Evolutionary conservation across 352 stramenopile species (phyloP).

Genomic region (Pythium dissotocum): DNA sequence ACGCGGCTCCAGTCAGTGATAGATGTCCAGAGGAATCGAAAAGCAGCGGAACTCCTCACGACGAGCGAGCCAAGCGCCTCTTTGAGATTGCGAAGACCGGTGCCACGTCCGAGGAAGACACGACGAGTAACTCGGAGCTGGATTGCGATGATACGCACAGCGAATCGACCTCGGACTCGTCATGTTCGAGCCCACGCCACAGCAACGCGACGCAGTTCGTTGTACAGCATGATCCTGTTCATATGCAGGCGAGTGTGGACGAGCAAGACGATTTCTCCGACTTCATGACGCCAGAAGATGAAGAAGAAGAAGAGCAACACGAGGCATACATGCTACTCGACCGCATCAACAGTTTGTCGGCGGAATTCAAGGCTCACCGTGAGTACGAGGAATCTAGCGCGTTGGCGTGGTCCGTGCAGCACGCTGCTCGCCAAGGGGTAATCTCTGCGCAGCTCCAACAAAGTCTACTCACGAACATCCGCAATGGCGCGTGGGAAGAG

Average conservation of each 20-base stretch:
- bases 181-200: slow-evolving; percentile 65
- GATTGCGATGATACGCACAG: slow-evolving; percentile 78
- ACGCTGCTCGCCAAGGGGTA: slow-evolving; percentile 60
- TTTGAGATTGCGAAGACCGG: slow-evolving; percentile 4
- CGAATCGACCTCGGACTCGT: slow-evolving; percentile 73
- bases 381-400: slow-evolving; percentile 73
- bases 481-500: slow-evolving; percentile 59
- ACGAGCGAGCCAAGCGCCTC: slow-evolving; percentile 13
- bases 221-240: slow-evolving; percentile 28
- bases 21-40: slow-evolving; percentile 6
- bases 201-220: slow-evolving; percentile 35
- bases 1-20: slow-evolving; percentile 2
- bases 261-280: slow-evolving; percentile 56
- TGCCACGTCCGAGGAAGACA: slow-evolving; percentile 42
- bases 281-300: slow-evolving; percentile 47
- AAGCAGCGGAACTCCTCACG: not conserved
- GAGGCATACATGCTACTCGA: slow-evolving; percentile 69
- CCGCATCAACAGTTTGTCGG: slow-evolving; percentile 60
- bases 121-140: slow-evolving; percentile 37
- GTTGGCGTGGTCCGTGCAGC: slow-evolving; percentile 70
- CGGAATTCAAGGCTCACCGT: slow-evolving; percentile 66
- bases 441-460: slow-evolving; percentile 70
- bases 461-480: slow-evolving; percentile 64
- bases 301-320: slow-evolving; percentile 52
- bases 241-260: slow-evolving; percentile 27